Conservation (phyloP, 805 yeast genomes). For the Scheffersomyces lignosus region DNA sequence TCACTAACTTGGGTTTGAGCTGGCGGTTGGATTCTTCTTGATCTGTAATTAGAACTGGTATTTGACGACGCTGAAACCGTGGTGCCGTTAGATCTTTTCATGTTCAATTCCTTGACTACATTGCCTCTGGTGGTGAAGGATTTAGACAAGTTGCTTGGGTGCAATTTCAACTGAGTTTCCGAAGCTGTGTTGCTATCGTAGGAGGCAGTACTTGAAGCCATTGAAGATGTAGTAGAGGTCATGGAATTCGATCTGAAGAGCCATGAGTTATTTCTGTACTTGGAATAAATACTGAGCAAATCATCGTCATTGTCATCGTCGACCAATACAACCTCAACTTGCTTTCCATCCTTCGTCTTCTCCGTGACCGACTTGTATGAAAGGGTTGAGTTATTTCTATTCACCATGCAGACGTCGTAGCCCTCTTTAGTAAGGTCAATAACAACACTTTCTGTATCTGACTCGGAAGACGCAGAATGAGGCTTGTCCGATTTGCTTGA, state of each 20-base stretch:
- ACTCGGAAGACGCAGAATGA: slow-evolving; percentile 25
- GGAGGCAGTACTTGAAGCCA: slow-evolving; percentile 15
- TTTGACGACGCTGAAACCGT: slow-evolving; percentile 5
- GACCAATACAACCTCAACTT: slow-evolving; percentile 44
- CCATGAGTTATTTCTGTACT: slow-evolving; percentile 31
- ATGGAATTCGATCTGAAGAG: slow-evolving; percentile 24
- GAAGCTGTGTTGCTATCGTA: slow-evolving; percentile 21
- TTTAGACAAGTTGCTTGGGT: slow-evolving; percentile 2
- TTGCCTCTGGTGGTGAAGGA: slow-evolving; percentile 3
- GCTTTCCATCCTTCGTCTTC: slow-evolving; percentile 34
- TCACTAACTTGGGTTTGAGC: no score
- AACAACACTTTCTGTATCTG: slow-evolving; percentile 39
- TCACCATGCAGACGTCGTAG: slow-evolving; percentile 37
- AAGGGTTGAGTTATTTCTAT: slow-evolving; percentile 32
- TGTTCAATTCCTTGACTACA: neutral
- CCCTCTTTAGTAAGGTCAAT: slow-evolving; percentile 43
- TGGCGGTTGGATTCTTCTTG: slow-evolving; percentile 20
- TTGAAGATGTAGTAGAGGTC: slow-evolving; percentile 15
- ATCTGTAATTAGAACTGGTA: slow-evolving; percentile 17
- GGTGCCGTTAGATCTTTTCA: slow-evolving; percentile 6
- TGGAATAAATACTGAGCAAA: slow-evolving; percentile 42
- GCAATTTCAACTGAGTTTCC: slow-evolving; percentile 14
- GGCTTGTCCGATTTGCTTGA: slow-evolving; percentile 28
- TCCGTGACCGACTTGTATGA: slow-evolving; percentile 44
- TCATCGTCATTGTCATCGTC: slow-evolving; percentile 37